Conservation (phyloP, 2,329 filamentous ascomycete species). For the Phyllosticta citrichinensis region DNA sequence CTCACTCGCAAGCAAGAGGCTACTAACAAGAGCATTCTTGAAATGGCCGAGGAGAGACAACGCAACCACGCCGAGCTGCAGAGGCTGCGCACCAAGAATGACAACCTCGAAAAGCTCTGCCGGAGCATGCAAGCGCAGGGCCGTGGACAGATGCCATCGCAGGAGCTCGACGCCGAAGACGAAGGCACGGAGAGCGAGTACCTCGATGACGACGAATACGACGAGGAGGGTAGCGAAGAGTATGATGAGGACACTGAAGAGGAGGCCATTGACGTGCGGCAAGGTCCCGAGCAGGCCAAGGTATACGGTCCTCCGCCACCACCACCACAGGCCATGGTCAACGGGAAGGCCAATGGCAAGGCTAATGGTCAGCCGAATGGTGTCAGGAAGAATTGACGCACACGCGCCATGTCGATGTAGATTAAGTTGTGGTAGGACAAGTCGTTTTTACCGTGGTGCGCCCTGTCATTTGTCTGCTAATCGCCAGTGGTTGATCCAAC, state of each 20-base stretch:
- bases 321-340: slow-evolving; percentile 23
- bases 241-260: slow-evolving; percentile 50
- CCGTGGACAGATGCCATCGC: slow-evolving; percentile 53
- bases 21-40: slow-evolving; percentile 87
- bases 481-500: background rate
- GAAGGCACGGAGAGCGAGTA: slow-evolving; percentile 39
- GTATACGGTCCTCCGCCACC: slow-evolving; percentile 24
- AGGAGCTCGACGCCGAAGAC: slow-evolving; percentile 46
- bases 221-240: slow-evolving; percentile 39
- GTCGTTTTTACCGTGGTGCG: background rate
- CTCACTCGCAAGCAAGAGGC: slow-evolving; percentile 88
- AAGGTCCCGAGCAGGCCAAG: slow-evolving; percentile 10
- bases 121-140: slow-evolving; percentile 95
- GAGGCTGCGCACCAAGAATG: slow-evolving; percentile 71
- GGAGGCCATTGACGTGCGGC: slow-evolving; percentile 32
- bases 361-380: slow-evolving; percentile 27
- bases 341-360: slow-evolving; percentile 23
- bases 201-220: slow-evolving; percentile 31
- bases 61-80: slow-evolving; percentile 67
- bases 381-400: slow-evolving; percentile 15
- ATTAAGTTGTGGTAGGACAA: background rate
- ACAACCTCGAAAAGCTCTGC: slow-evolving; percentile 88
- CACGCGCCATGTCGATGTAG: background rate
- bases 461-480: background rate
- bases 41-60: slow-evolving; percentile 90